These are phyloP conservation scores for Capsicum rhomboideum DNA, from an alignment of 257 asterid genomes.

Conservation along the genomic window DNA sequence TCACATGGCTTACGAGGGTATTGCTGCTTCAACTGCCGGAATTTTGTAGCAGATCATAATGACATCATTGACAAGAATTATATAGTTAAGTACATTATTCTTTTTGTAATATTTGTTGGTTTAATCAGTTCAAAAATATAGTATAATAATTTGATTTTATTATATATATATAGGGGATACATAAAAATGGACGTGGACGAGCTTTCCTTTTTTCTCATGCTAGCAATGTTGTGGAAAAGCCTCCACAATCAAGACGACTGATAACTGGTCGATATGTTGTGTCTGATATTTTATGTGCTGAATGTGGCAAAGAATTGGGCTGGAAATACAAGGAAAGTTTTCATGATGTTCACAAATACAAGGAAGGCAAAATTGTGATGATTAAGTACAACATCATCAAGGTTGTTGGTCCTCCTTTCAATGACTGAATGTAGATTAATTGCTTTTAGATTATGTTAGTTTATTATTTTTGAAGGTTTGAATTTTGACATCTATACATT, in stretches of 20 bases:
- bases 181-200: constrained; percentile 5
- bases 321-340: constrained; percentile 29
- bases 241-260: constrained; percentile 12
- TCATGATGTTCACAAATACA: constrained; percentile 4
- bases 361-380: constrained; percentile 27
- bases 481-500: not conserved
- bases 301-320: constrained; percentile 29
- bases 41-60: not conserved
- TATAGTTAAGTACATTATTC: not conserved
- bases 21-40: constrained; percentile 11
- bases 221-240: constrained; percentile 24
- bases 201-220: constrained; percentile 34
- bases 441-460: not conserved
- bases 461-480: not conserved
- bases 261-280: constrained; percentile 22
- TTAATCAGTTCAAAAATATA: not conserved
- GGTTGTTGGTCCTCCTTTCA: not conserved
- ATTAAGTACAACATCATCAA: constrained; percentile 27
- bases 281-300: constrained; percentile 27
- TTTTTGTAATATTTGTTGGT: not conserved
- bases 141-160: not conserved
- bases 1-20: not conserved
- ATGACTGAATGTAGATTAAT: too few species aligned
- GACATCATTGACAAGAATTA: not conserved
- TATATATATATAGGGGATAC: not conserved